phyloP scores from a whole-genome alignment of 257 asterid genomes.

The Nicotiana noctiflora region DNA sequence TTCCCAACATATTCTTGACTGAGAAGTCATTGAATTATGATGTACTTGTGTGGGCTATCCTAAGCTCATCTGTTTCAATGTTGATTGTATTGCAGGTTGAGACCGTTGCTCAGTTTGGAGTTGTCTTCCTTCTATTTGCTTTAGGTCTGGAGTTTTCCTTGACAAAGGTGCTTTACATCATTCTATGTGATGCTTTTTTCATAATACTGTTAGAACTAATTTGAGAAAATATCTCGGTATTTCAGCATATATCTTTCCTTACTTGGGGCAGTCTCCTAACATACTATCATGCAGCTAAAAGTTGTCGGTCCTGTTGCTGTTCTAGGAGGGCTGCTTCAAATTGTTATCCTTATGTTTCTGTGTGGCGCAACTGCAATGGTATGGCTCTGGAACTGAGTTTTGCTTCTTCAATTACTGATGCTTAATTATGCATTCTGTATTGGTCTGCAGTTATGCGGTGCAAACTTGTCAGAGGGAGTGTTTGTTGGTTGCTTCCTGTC shows the following conservation, averaged over 20 bases:
- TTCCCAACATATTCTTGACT: neutral
- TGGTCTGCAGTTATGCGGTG: constrained; percentile 73
- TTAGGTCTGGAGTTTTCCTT: constrained; percentile 91
- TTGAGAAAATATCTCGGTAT: neutral
- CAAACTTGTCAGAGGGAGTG: constrained; percentile 81
- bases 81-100: constrained; percentile 56
- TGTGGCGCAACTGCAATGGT: constrained; percentile 74
- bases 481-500: constrained; percentile 93
- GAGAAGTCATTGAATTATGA: neutral
- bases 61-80: constrained; percentile 2
- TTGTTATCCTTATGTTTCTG: constrained; percentile 56
- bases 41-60: neutral
- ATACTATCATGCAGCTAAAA: constrained; percentile 58
- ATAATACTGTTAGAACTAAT: neutral
- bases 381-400: constrained; percentile 18
- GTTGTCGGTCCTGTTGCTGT: constrained; percentile 96
- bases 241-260: neutral
- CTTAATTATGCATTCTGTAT: constrained; percentile 8
- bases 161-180: constrained; percentile 48
- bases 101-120: constrained; percentile 97
- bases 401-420: neutral
- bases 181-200: neutral
- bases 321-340: constrained; percentile 87
- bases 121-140: constrained; percentile 93
- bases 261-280: constrained; percentile 18